A percentile compares a stretch with the other conserved stretches of the same genome.
Evolutionary conservation across 495 filamentous ascomycete species (phyloP).

Genomic region (Podospora pseudoanserina): DNA sequence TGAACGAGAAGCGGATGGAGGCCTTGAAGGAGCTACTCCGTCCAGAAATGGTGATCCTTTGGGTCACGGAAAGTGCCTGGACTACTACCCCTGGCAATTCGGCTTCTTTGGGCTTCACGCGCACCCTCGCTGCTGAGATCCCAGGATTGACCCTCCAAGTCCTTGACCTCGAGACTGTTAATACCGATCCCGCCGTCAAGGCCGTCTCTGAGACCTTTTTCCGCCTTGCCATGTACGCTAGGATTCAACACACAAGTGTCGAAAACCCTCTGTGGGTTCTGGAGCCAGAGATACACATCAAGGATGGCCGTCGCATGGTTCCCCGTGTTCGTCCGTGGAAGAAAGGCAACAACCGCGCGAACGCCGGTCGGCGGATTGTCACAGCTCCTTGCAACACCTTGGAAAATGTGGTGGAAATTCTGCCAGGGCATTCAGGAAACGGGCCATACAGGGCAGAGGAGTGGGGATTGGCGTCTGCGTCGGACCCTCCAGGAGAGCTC

Average conservation of each 20-base stretch:
- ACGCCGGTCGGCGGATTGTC: constrained; percentile 38
- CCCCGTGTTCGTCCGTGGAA: constrained; percentile 41
- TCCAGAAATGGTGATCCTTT: constrained; percentile 38
- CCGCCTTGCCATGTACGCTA: constrained; percentile 18
- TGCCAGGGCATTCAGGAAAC: constrained; percentile 6
- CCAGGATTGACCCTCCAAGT: constrained; percentile 38
- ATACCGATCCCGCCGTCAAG: constrained; percentile 11
- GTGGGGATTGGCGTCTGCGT: not conserved
- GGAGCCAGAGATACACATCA: constrained; percentile 40
- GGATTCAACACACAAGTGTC: not conserved
- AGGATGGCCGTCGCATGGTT: constrained; percentile 30
- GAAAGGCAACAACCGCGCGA: constrained; percentile 35
- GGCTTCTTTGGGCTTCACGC: constrained; percentile 42
- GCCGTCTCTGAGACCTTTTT: constrained; percentile 30
- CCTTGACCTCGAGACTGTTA: constrained; percentile 37
- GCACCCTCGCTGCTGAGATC: constrained; percentile 41
- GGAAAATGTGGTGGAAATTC: constrained; percentile 27
- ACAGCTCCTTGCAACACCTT: constrained; percentile 31
- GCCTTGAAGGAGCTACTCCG: constrained; percentile 33
- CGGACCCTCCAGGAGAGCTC: not conserved
- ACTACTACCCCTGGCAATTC: constrained; percentile 35
- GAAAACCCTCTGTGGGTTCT: constrained; percentile 26
- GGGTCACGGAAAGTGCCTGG: constrained; percentile 33
- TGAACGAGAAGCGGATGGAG: constrained; percentile 34
- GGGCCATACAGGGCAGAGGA: constrained; percentile 22